Evolutionary conservation across 1,139 yeast species (phyloP).

Genomic region (Pichia sp.): DNA sequence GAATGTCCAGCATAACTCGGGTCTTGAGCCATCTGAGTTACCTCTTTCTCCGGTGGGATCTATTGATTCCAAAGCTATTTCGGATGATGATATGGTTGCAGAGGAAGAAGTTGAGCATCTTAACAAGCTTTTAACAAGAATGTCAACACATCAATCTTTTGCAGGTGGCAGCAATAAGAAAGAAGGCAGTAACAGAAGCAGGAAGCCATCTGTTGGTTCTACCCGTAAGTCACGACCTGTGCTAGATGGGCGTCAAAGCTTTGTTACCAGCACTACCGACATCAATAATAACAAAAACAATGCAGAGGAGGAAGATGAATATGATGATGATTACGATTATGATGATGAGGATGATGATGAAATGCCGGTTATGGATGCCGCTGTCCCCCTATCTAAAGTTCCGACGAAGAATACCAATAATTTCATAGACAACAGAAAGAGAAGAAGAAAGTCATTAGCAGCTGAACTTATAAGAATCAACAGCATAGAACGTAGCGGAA

Average conservation of each 20-base stretch:
- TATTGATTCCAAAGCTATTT: slow-evolving; percentile 11
- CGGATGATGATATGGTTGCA: slow-evolving; percentile 9
- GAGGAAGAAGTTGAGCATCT: slow-evolving; percentile 23
- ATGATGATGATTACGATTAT: not conserved
- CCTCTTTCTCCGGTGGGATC: slow-evolving; percentile 7
- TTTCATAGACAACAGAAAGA: slow-evolving; percentile 29
- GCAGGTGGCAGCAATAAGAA: not conserved
- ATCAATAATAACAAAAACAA: not conserved
- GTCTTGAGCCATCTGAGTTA: not conserved
- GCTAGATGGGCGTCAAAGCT: not conserved
- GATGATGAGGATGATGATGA: slow-evolving; percentile 24
- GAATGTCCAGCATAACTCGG: not conserved
- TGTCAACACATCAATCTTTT: slow-evolving; percentile 25
- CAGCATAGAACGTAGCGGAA: slow-evolving; percentile 16
- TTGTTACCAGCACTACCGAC: not conserved
- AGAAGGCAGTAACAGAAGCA: not conserved
- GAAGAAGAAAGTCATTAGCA: slow-evolving; percentile 21
- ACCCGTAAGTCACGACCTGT: not conserved
- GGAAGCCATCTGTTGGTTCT: slow-evolving; percentile 9
- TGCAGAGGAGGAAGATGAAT: slow-evolving; percentile 5
- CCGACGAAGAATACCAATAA: slow-evolving; percentile 28
- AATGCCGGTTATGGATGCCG: slow-evolving; percentile 28
- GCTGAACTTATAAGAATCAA: slow-evolving; percentile 28
- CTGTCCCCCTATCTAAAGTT: slow-evolving; percentile 34
- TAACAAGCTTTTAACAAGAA: slow-evolving; percentile 23